phyloP scores from a whole-genome alignment of 208 protist species.

The Herpetomonas samuelpessoai region DNA sequence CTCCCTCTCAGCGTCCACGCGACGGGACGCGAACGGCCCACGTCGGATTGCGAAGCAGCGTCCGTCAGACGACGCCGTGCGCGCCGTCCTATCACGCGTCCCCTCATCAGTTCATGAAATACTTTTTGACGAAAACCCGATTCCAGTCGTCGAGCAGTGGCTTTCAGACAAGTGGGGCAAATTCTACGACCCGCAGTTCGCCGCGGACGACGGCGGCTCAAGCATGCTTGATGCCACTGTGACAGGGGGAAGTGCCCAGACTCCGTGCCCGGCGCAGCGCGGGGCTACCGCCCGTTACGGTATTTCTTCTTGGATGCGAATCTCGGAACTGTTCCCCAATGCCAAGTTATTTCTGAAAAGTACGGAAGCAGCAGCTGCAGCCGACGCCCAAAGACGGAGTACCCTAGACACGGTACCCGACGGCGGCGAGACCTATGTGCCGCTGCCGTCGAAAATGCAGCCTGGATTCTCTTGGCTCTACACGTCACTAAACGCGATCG shows the following conservation, averaged over 20 bases:
- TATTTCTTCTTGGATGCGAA: constrained; percentile 54
- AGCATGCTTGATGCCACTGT: no score
- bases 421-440: neutral
- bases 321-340: constrained; percentile 54
- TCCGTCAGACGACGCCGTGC: no score
- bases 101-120: constrained; percentile 31
- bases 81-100: constrained; percentile 23
- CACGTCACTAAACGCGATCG: constrained; percentile 37
- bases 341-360: constrained; percentile 41
- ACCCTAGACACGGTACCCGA: neutral
- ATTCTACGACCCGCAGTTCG: constrained; percentile 81
- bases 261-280: constrained; percentile 18
- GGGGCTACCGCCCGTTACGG: constrained; percentile 38
- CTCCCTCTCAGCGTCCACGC: neutral
- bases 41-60: no score
- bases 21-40: neutral
- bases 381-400: neutral
- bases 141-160: constrained; percentile 29
- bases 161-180: constrained; percentile 38
- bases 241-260: neutral
- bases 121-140: constrained; percentile 73
- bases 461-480: constrained; percentile 63
- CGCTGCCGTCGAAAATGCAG: constrained; percentile 26
- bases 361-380: neutral
- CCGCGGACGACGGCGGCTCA: constrained; percentile 28